These are phyloP conservation scores for Lanzia echinophila DNA, from an alignment of 2,329 filamentous ascomycete genomes.

Conservation along the genomic window DNA sequence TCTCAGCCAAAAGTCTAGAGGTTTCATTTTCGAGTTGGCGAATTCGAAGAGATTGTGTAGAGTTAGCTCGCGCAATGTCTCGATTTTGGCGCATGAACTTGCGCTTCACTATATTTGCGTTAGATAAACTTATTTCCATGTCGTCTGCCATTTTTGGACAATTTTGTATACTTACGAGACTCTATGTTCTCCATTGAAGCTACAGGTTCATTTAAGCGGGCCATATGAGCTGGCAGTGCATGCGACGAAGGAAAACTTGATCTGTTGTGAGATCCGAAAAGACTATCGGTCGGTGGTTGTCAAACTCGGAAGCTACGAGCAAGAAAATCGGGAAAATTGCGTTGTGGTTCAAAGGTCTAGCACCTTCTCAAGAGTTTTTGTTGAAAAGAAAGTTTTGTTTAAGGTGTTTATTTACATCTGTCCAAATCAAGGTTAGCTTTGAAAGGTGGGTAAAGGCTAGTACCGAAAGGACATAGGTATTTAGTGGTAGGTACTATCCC, in stretches of 20 bases:
- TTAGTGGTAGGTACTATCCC: background rate
- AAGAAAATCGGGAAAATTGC: background rate
- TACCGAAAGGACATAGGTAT: background rate
- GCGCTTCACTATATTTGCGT: conserved; percentile 56
- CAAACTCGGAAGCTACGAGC: background rate
- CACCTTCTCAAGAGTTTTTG: background rate
- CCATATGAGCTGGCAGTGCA: conserved; percentile 46
- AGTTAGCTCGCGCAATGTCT: conserved; percentile 75
- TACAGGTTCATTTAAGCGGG: conserved; percentile 71
- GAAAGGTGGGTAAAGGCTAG: conserved; percentile 6
- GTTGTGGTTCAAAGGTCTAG: background rate
- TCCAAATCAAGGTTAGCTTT: conserved; percentile 6
- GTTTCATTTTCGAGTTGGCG: conserved; percentile 70
- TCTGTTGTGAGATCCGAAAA: background rate
- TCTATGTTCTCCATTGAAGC: conserved; percentile 64
- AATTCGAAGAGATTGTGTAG: conserved; percentile 69
- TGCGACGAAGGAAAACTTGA: conserved; percentile 18
- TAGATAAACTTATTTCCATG: conserved; percentile 3
- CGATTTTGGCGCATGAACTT: conserved; percentile 78
- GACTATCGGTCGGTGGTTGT: background rate
- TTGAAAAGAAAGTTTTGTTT: conserved; percentile 7
- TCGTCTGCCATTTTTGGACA: background rate
- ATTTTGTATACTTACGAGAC: conserved; percentile 47
- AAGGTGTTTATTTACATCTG: conserved; percentile 26
- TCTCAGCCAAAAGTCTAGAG: conserved; percentile 69